phyloP scores from a whole-genome alignment of 352 stramenopile species.

The Phytophthora citricola region DNA sequence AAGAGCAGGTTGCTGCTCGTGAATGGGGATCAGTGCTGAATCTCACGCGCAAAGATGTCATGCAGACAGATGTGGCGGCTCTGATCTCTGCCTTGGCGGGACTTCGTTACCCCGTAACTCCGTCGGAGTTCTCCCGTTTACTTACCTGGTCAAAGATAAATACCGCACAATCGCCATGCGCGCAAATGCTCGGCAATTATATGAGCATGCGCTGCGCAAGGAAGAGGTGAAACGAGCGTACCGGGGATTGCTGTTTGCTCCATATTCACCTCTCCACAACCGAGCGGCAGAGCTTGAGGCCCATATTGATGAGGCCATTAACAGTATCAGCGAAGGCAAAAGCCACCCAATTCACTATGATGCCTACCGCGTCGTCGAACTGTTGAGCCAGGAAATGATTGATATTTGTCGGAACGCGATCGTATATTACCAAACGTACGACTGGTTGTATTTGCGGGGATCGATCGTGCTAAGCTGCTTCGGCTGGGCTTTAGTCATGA shows the following conservation, averaged over 20 bases:
- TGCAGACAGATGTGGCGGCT: constrained; percentile 83
- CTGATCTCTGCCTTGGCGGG: constrained; percentile 72
- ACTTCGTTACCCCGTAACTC: constrained; percentile 80
- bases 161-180: constrained; percentile 67
- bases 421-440: constrained; percentile 83
- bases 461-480: constrained; percentile 74
- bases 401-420: constrained; percentile 67
- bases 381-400: constrained; percentile 65
- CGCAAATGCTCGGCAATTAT: constrained; percentile 79
- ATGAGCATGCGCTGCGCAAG: constrained; percentile 65
- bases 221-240: constrained; percentile 59
- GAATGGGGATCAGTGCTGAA: constrained; percentile 55
- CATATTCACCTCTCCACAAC: constrained; percentile 51
- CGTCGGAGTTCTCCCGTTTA: constrained; percentile 78
- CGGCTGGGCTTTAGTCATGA: constrained; percentile 70
- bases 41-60: constrained; percentile 74
- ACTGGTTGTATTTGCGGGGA: constrained; percentile 76
- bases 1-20: constrained; percentile 47
- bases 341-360: constrained; percentile 33
- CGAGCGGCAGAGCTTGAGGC: constrained; percentile 30
- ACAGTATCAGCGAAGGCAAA: constrained; percentile 20
- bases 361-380: constrained; percentile 45
- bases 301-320: constrained; percentile 35
- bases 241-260: constrained; percentile 67
- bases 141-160: constrained; percentile 56